Percentiles rank a stretch among this genome's conserved stretches.
These are phyloP conservation scores for Lanmaoa rubissima DNA, from an alignment of 768 basidiomycete genomes.

Conservation along the genomic window DNA sequence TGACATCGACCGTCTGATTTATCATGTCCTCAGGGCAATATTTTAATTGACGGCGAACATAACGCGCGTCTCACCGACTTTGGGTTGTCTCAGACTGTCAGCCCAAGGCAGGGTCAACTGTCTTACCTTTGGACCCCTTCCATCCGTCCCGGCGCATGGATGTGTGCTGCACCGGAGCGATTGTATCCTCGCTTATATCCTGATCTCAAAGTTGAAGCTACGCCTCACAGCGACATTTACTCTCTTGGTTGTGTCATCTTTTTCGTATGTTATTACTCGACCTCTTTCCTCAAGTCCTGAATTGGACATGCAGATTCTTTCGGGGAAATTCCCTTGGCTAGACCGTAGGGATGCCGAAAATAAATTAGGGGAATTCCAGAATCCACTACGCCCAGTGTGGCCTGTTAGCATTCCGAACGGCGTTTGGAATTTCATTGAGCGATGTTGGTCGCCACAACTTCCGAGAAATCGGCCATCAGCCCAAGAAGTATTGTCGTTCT, in stretches of 20 bases:
- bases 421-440: constrained; percentile 2
- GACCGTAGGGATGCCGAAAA: neutral
- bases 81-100: neutral
- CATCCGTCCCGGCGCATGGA: neutral
- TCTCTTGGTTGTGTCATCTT: constrained; percentile 3
- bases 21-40: neutral
- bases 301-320: neutral
- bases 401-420: neutral
- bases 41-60: neutral
- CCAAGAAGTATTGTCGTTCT: neutral
- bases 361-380: neutral
- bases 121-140: neutral
- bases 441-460: constrained; percentile 2
- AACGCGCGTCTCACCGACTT: constrained; percentile 1
- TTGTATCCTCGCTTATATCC: neutral
- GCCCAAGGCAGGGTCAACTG: too few species aligned
- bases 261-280: constrained; percentile 1
- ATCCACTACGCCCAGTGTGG: neutral
- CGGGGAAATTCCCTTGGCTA: neutral
- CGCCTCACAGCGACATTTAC: constrained; percentile 1
- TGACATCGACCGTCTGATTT: neutral
- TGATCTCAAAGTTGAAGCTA: neutral
- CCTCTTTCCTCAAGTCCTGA: neutral
- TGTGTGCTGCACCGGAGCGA: constrained; percentile 6
- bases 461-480: neutral